phyloP scores from a whole-genome alignment of 306 rosid genomes.

The Vigna trinervia region DNA sequence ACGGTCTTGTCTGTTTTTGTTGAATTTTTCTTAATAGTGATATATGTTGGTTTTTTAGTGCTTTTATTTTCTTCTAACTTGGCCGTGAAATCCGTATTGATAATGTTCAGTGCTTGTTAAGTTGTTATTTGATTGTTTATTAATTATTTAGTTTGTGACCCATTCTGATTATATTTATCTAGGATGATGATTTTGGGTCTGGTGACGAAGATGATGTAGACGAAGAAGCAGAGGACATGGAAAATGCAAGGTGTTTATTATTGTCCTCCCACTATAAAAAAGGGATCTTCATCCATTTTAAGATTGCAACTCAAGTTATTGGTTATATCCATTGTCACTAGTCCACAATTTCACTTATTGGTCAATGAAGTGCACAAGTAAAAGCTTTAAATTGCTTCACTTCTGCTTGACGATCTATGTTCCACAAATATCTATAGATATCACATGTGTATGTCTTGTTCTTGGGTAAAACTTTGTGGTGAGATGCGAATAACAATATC shows the following conservation, averaged over 20 bases:
- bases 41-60: neutral
- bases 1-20: no score
- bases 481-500: neutral
- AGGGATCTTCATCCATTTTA: conserved; percentile 10
- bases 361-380: conserved; percentile 4
- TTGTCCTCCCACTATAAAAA: neutral
- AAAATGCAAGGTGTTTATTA: conserved; percentile 60
- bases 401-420: conserved; percentile 14
- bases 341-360: conserved; percentile 11
- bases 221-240: conserved; percentile 57
- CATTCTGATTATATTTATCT: conserved; percentile 37
- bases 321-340: neutral
- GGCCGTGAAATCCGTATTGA: conserved; percentile 9
- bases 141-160: conserved; percentile 26
- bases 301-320: conserved; percentile 28
- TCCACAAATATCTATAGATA: conserved; percentile 4
- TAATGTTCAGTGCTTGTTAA: conserved; percentile 1
- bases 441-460: conserved; percentile 7
- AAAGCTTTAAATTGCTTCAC: conserved; percentile 21
- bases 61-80: neutral
- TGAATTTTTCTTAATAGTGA: neutral
- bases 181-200: conserved; percentile 66
- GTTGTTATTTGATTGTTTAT: neutral
- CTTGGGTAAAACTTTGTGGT: neutral
- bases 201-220: conserved; percentile 55